Evolutionary conservation across 805 yeast species (phyloP).

Genomic region (Candida nanaspora): DNA sequence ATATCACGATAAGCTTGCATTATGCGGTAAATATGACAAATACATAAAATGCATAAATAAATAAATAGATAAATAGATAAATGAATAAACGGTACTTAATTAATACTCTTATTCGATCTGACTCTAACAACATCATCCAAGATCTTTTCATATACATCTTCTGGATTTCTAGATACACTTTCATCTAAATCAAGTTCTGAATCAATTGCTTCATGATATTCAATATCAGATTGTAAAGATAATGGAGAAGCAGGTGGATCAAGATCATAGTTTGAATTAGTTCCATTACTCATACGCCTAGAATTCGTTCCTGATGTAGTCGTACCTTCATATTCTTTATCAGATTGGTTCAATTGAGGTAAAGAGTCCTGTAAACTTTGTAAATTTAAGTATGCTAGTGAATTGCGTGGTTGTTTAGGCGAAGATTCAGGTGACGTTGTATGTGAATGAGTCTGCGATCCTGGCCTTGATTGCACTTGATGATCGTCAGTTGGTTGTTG

Average conservation of each 20-base stretch:
- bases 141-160: slow-evolving; percentile 66
- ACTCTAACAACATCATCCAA: slow-evolving; percentile 62
- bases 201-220: slow-evolving; percentile 10
- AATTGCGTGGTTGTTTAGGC: background rate
- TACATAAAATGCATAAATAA: no score
- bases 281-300: background rate
- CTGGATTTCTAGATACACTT: slow-evolving; percentile 34
- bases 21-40: no score
- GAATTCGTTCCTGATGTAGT: background rate
- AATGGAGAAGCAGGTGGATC: slow-evolving; percentile 17
- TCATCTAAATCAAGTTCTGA: slow-evolving; percentile 12
- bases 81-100: background rate
- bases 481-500: background rate
- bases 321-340: background rate
- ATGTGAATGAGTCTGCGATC: background rate
- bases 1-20: no score
- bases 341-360: no score
- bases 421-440: background rate
- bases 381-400: background rate
- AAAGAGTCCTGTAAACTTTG: background rate
- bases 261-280: background rate
- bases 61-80: background rate
- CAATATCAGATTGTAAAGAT: slow-evolving; percentile 7
- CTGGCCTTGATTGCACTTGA: no score
- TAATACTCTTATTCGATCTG: slow-evolving; percentile 36